Evolutionary conservation across 768 basidiomycete genomes (phyloP).

Genomic region (Artomyces pyxidatus): DNA sequence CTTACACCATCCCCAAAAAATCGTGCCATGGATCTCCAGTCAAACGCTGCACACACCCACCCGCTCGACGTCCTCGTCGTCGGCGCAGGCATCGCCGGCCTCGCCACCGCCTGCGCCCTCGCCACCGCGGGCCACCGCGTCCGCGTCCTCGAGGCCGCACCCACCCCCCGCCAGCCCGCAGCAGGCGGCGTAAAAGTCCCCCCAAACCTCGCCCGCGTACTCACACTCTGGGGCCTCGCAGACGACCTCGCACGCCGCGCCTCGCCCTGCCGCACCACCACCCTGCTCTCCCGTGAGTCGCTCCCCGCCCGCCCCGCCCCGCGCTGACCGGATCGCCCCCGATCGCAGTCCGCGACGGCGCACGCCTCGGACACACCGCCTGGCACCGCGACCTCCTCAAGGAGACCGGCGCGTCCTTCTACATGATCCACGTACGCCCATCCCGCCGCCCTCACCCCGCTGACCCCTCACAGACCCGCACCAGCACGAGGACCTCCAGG

Average conservation of each 20-base stretch:
- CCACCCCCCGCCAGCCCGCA: not conserved
- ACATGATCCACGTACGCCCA: conserved; percentile 11
- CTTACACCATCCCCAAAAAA: conserved; percentile 2
- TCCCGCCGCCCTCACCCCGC: not conserved
- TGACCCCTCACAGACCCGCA: too few species aligned
- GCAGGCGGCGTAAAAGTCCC: conserved; percentile 12
- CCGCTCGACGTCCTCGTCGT: conserved; percentile 12
- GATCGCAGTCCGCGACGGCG: conserved; percentile 8
- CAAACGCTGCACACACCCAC: not conserved
- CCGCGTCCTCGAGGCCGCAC: conserved; percentile 9
- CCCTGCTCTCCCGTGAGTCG: conserved; percentile 8
- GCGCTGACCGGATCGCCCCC: not conserved
- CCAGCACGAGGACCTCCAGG: conserved; percentile 12
- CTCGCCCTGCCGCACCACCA: conserved; percentile 1
- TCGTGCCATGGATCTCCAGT: not conserved
- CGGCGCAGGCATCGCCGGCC: conserved; percentile 15
- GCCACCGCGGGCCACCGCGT: conserved; percentile 14
- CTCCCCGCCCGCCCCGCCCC: not conserved
- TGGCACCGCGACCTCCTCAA: conserved; percentile 7
- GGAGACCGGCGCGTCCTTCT: conserved; percentile 7
- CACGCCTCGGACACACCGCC: conserved; percentile 1
- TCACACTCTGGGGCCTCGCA: conserved; percentile 12
- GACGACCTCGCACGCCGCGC: conserved; percentile 6
- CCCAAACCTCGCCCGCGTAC: conserved; percentile 8
- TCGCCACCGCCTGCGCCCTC: conserved; percentile 14